Conservation (phyloP, 75 land plant species). For the Pinus albicaulis region DNA sequence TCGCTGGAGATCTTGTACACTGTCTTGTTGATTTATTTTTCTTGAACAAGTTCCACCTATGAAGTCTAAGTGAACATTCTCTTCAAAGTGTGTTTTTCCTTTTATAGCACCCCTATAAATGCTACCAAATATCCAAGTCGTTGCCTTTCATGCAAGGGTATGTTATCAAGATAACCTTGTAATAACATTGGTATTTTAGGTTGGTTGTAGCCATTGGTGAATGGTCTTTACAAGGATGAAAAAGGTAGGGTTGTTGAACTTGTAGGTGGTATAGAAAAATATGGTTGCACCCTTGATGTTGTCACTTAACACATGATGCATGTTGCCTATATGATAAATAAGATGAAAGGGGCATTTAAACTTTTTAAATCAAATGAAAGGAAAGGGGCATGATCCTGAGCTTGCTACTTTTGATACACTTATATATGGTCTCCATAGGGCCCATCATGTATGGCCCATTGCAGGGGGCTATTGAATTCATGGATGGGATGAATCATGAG, state of each 20-base stretch:
- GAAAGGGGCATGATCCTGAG: conserved; percentile 13
- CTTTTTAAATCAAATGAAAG: conserved; percentile 47
- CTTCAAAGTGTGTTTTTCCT: too few species aligned
- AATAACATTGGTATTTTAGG: too few species aligned
- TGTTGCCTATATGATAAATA: conserved; percentile 42
- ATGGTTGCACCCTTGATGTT: conserved; percentile 40
- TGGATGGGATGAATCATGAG: conserved; percentile 31
- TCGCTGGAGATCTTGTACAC: conserved; percentile 40
- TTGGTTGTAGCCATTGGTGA: too few species aligned
- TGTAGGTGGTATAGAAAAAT: conserved; percentile 42
- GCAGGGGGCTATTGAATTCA: conserved; percentile 39
- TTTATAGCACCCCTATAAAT: too few species aligned
- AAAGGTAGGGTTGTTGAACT: conserved; percentile 46
- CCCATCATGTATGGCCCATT: conserved; percentile 11
- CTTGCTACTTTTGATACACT: conserved; percentile 41
- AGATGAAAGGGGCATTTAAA: conserved; percentile 43
- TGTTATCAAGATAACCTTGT: too few species aligned
- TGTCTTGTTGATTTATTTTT: conserved; percentile 62
- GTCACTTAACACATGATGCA: conserved; percentile 43
- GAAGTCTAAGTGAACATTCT: too few species aligned
- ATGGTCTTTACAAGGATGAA: conserved; percentile 30
- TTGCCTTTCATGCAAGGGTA: too few species aligned
- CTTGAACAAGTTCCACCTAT: too few species aligned
- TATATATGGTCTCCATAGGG: conserved; percentile 48
- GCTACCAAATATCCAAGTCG: too few species aligned